These are phyloP conservation scores for Cryptococcus sp. DNA, from an alignment of 1,284 basidiomycete genomes.

Conservation along the genomic window DNA sequence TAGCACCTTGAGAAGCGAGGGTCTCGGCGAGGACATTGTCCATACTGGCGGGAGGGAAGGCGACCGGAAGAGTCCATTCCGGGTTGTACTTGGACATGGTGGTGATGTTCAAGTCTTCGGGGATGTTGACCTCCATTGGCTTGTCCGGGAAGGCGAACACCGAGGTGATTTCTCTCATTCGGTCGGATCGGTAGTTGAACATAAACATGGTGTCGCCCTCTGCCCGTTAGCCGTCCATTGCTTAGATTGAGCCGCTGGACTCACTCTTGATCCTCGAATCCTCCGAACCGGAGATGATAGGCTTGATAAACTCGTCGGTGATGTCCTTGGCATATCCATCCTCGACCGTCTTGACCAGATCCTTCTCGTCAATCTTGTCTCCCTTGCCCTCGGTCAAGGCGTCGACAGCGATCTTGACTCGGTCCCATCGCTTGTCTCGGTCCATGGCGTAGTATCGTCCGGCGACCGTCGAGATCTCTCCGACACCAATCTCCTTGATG, in stretches of 20 bases:
- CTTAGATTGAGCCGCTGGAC: too few species aligned
- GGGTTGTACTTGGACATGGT: slow-evolving; percentile 91
- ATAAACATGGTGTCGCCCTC: slow-evolving; percentile 74
- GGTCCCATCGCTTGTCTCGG: slow-evolving; percentile 90
- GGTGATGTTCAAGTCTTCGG: slow-evolving; percentile 74
- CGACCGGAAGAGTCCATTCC: slow-evolving; percentile 76
- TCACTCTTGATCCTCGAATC: slow-evolving; percentile 72
- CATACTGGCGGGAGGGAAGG: slow-evolving; percentile 85
- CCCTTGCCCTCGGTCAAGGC: slow-evolving; percentile 70
- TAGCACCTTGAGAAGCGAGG: slow-evolving; percentile 68
- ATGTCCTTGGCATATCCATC: slow-evolving; percentile 70
- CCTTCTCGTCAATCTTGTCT: slow-evolving; percentile 53
- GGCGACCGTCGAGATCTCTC: slow-evolving; percentile 66
- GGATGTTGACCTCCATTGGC: slow-evolving; percentile 73
- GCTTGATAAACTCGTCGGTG: slow-evolving; percentile 90
- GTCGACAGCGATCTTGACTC: slow-evolving; percentile 79
- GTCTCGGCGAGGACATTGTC: slow-evolving; percentile 86
- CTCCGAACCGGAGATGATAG: slow-evolving; percentile 74
- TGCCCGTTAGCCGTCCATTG: slow-evolving; percentile 28
- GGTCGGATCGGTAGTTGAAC: slow-evolving; percentile 92
- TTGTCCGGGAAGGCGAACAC: slow-evolving; percentile 74
- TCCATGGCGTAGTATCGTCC: slow-evolving; percentile 94
- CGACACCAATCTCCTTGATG: slow-evolving; percentile 61
- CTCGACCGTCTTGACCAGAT: slow-evolving; percentile 63
- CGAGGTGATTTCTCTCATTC: slow-evolving; percentile 79